phyloP scores from a whole-genome alignment of 345 rosid genomes.

The Melaleuca alternifolia region DNA sequence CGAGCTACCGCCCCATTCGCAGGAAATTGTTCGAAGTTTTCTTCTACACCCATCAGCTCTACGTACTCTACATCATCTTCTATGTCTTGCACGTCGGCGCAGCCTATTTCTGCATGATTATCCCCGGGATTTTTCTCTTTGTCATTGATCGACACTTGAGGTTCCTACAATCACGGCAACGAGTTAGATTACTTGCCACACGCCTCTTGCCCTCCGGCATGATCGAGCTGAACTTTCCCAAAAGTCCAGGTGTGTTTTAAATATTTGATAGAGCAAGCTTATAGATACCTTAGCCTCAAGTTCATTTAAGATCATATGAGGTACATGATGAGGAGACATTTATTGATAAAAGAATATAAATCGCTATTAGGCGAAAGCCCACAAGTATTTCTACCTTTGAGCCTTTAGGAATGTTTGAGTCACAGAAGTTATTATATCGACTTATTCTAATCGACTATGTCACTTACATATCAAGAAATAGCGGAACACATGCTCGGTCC shows the following conservation, averaged over 20 bases:
- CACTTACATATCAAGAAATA: background rate
- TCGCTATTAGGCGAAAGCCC: background rate
- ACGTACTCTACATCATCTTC: conserved; percentile 32
- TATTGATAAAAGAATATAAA: background rate
- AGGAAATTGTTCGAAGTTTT: conserved; percentile 45
- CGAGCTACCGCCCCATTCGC: conserved; percentile 22
- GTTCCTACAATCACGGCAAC: conserved; percentile 36
- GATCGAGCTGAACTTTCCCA: conserved; percentile 48
- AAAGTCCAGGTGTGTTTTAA: conserved; percentile 16
- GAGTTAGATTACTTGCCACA: conserved; percentile 25
- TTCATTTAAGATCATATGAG: background rate
- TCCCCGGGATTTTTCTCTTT: conserved; percentile 53
- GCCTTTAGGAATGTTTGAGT: background rate
- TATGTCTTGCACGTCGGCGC: conserved; percentile 39
- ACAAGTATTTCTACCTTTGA: background rate
- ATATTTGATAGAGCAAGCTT: background rate
- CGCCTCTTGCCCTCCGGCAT: conserved; percentile 30
- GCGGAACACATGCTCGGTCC: rapidly evolving
- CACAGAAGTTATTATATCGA: background rate
- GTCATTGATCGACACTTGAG: conserved; percentile 35
- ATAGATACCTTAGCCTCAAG: background rate
- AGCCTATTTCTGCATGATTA: conserved; percentile 24
- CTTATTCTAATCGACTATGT: background rate
- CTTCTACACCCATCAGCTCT: conserved; percentile 47
- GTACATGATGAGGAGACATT: background rate